phyloP scores from a whole-genome alignment of 2,329 filamentous ascomycete species.

The Lachnellula willkommii region DNA sequence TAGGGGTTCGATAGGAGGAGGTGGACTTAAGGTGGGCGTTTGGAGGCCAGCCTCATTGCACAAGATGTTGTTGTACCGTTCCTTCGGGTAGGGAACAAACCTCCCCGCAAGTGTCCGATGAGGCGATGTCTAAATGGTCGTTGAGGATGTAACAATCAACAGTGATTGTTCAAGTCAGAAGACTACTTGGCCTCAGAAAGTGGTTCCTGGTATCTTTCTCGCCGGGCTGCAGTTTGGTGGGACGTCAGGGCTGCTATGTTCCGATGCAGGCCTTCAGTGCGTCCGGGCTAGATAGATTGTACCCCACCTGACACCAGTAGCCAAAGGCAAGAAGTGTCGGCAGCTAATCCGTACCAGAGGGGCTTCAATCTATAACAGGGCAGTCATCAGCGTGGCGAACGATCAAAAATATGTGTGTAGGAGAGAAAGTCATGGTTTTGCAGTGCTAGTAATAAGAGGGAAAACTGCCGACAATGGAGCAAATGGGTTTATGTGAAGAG shows the following conservation, averaged over 20 bases:
- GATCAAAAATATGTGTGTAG: constrained; percentile 13
- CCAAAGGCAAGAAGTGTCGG: constrained; percentile 25
- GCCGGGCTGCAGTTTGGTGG: constrained; percentile 22
- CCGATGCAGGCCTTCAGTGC: constrained; percentile 26
- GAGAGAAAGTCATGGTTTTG: constrained; percentile 21
- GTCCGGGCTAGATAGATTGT: constrained; percentile 17
- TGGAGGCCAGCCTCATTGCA: constrained; percentile 22
- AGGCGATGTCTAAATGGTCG: constrained; percentile 3
- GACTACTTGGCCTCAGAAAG: constrained; percentile 6
- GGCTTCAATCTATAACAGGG: constrained; percentile 25
- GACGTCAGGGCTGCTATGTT: constrained; percentile 28
- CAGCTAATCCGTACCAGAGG: constrained; percentile 28
- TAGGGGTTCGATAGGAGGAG: not conserved
- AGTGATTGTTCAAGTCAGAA: constrained; percentile 18
- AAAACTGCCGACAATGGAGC: constrained; percentile 20
- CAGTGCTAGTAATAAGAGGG: constrained; percentile 21
- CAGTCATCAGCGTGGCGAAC: constrained; percentile 24
- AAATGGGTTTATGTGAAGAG: constrained; percentile 18
- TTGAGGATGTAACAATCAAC: constrained; percentile 3
- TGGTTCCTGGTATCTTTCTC: constrained; percentile 10
- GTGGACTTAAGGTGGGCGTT: constrained; percentile 12
- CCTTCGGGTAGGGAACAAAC: constrained; percentile 6
- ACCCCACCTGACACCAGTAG: constrained; percentile 20
- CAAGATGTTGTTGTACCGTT: constrained; percentile 8
- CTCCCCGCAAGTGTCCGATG: not conserved